These are phyloP conservation scores for Agapanthus africanus DNA, from an alignment of 106 monocot genomes.

Conservation along the genomic window DNA sequence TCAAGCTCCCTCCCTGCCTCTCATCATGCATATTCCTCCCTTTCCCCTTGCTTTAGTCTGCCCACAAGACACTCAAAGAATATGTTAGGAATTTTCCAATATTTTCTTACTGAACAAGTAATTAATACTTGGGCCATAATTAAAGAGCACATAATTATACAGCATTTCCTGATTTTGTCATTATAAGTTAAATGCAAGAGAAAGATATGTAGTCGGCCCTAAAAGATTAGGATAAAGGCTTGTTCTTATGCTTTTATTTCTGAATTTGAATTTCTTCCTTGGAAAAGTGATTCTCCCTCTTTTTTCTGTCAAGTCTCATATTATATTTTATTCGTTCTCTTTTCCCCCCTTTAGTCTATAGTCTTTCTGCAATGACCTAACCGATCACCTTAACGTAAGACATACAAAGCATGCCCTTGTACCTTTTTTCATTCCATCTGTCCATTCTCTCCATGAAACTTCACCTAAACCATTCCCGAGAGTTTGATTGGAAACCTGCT, in stretches of 20 bases:
- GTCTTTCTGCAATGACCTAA: neutral
- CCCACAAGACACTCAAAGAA: conserved; percentile 4
- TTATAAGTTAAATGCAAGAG: no score
- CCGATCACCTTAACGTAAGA: neutral
- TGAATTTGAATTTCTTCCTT: neutral
- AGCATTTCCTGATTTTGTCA: no score
- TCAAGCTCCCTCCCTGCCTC: neutral
- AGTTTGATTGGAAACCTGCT: neutral
- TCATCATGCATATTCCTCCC: neutral
- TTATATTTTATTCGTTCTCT: neutral
- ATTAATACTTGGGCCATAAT: neutral
- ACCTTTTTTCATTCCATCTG: neutral
- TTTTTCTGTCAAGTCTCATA: neutral
- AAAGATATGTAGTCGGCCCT: no score
- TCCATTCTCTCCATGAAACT: neutral
- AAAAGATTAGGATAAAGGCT: no score
- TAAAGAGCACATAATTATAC: neutral
- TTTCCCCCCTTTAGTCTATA: no score
- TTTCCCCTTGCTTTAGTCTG: neutral
- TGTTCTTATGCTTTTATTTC: neutral
- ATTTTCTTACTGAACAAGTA: conserved; percentile 1
- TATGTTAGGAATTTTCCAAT: neutral
- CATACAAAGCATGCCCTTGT: neutral
- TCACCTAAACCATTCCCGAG: neutral
- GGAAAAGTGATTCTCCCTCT: neutral